Percentiles rank a stretch among this genome's conserved stretches.
Conservation (phyloP, 371 early-diverging fungal species). For the Parasitella parasitica region DNA sequence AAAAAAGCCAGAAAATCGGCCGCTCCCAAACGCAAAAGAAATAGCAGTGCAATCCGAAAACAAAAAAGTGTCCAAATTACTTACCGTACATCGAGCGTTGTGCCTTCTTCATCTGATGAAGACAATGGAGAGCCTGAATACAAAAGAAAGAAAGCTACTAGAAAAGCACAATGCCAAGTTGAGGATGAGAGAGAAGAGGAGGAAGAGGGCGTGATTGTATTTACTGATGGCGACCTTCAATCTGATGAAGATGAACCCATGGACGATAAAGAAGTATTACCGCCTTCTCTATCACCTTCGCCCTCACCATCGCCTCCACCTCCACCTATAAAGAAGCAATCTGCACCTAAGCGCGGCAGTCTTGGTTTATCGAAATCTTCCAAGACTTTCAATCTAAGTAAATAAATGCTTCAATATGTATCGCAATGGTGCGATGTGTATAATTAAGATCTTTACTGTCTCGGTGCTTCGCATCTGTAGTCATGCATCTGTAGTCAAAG, state of each 20-base stretch:
- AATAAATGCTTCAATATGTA: no score
- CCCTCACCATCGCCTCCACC: not conserved
- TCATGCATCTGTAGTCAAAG: no score
- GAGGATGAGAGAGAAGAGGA: constrained; percentile 5
- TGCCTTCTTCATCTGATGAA: constrained; percentile 20
- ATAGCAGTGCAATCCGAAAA: not conserved
- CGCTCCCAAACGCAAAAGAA: not conserved
- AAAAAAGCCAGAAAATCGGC: not conserved
- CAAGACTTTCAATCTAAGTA: not conserved
- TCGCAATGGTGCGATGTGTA: no score
- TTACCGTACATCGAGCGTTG: constrained; percentile 13
- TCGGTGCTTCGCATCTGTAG: no score
- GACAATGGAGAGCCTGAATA: constrained; percentile 4
- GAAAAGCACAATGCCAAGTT: no score
- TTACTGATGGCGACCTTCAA: no score
- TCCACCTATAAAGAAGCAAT: not conserved
- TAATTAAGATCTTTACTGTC: no score
- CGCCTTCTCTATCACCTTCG: not conserved
- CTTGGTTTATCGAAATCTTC: not conserved
- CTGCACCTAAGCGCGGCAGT: not conserved
- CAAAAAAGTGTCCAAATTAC: not conserved
- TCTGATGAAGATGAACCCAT: constrained; percentile 12
- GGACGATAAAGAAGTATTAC: not conserved
- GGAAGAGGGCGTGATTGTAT: no score
- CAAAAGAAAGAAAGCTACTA: not conserved